Evolutionary conservation across 306 rosid genomes (phyloP).

Genomic region (Ormosia emarginata): DNA sequence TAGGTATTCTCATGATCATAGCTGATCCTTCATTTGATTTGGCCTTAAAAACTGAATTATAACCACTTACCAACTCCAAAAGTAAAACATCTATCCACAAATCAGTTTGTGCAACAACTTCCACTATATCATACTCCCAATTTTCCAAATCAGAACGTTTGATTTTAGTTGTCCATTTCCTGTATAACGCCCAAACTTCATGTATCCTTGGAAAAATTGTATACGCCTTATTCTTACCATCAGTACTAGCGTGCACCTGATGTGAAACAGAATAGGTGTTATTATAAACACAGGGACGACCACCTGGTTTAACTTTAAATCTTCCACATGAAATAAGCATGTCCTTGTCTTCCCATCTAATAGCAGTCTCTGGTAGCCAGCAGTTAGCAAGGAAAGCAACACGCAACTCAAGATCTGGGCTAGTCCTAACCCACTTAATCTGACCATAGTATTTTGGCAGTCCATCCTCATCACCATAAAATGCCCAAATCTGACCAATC

Average conservation of each 20-base stretch:
- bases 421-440: conserved; percentile 32
- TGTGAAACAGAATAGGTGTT: conserved; percentile 53
- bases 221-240: conserved; percentile 23
- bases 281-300: conserved; percentile 17
- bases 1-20: conserved; percentile 31
- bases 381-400: conserved; percentile 49
- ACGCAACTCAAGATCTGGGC: conserved; percentile 41
- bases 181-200: conserved; percentile 87
- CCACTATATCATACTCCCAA: conserved; percentile 66
- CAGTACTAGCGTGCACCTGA: conserved; percentile 35
- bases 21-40: conserved; percentile 19
- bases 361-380: conserved; percentile 30
- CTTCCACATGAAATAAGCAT: conserved; percentile 73
- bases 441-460: conserved; percentile 79
- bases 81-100: conserved; percentile 35
- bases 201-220: conserved; percentile 63
- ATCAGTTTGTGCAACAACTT: conserved; percentile 38
- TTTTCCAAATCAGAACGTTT: conserved; percentile 45
- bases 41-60: conserved; percentile 59
- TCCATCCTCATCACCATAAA: conserved; percentile 79
- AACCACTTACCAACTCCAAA: conserved; percentile 57
- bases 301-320: conserved; percentile 30
- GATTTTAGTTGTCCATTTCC: conserved; percentile 62
- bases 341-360: conserved; percentile 50
- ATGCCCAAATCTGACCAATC: conserved; percentile 82